phyloP scores from a whole-genome alignment of 441 rosid species.

The Macaranga tanarius region DNA sequence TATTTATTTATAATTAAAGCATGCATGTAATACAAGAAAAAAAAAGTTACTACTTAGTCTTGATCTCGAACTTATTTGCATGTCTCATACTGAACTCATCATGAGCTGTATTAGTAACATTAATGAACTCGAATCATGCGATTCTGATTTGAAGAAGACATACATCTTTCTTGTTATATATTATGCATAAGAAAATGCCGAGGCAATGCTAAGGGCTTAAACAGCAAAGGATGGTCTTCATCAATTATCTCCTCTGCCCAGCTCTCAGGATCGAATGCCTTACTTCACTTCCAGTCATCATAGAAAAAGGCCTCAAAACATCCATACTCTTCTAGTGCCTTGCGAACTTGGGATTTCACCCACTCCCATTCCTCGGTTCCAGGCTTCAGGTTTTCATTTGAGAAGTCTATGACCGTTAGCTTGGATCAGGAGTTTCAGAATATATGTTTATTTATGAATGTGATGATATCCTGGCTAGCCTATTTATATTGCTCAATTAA shows the following conservation, averaged over 20 bases:
- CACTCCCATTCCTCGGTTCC: slow-evolving; percentile 29
- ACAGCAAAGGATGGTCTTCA: slow-evolving; percentile 55
- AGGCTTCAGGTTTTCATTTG: slow-evolving; percentile 14
- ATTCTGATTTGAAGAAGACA: too few relatives aligned
- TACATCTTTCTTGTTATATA: not conserved
- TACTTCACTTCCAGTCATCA: slow-evolving; percentile 51
- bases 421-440: slow-evolving; percentile 19
- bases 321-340: slow-evolving; percentile 33
- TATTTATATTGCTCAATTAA: too few relatives aligned
- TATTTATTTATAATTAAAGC: too few relatives aligned
- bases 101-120: too few relatives aligned
- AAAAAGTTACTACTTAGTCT: too few relatives aligned
- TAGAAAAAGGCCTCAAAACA: slow-evolving; percentile 41
- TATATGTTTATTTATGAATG: slow-evolving; percentile 2
- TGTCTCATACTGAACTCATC: too few relatives aligned
- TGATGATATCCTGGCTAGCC: too few relatives aligned
- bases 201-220: slow-evolving; percentile 35
- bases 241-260: slow-evolving; percentile 51
- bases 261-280: slow-evolving; percentile 54
- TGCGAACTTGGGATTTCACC: slow-evolving; percentile 28
- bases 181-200: not conserved
- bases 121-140: too few relatives aligned
- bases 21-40: too few relatives aligned
- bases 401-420: slow-evolving; percentile 34
- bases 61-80: too few relatives aligned